Conservation (phyloP, 306 rosid species). For the Medicago ruthenica region DNA sequence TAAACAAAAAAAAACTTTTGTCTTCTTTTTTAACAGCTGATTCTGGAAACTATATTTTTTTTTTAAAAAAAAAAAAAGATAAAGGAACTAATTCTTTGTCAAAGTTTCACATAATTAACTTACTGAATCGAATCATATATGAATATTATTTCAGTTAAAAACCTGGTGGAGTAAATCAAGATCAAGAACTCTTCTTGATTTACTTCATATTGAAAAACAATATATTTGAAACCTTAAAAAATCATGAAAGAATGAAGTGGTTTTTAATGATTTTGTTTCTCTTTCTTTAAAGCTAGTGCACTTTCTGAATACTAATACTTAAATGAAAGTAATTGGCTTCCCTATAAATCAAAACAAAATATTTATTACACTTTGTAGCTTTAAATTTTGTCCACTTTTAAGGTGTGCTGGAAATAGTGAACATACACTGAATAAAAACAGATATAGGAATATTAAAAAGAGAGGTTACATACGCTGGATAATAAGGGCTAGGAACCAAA, state of each 20-base stretch:
- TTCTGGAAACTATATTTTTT: background rate
- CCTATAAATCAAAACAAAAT: constrained; percentile 28
- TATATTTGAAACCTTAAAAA: background rate
- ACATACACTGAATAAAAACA: constrained; percentile 41
- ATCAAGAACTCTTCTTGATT: background rate
- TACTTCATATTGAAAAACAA: background rate
- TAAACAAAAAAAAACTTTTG: background rate
- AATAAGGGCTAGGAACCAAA: constrained; percentile 85
- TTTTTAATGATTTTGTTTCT: background rate
- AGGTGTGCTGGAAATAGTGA: constrained; percentile 25
- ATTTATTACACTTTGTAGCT: constrained; percentile 24
- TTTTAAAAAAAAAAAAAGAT: no score
- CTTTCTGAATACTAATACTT: background rate
- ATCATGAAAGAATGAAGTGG: background rate
- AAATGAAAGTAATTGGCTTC: background rate
- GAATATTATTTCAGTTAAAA: no score
- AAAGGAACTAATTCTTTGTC: background rate
- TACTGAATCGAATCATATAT: background rate
- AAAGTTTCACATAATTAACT: constrained; percentile 27
- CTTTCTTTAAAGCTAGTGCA: background rate
- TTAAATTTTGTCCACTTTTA: constrained; percentile 16
- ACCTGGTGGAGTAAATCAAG: no score
- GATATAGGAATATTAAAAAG: background rate
- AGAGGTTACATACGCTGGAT: constrained; percentile 82
- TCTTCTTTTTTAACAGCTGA: constrained; percentile 8